These are phyloP conservation scores for Solanum virginianum DNA, from an alignment of 257 asterid genomes.

Conservation along the genomic window DNA sequence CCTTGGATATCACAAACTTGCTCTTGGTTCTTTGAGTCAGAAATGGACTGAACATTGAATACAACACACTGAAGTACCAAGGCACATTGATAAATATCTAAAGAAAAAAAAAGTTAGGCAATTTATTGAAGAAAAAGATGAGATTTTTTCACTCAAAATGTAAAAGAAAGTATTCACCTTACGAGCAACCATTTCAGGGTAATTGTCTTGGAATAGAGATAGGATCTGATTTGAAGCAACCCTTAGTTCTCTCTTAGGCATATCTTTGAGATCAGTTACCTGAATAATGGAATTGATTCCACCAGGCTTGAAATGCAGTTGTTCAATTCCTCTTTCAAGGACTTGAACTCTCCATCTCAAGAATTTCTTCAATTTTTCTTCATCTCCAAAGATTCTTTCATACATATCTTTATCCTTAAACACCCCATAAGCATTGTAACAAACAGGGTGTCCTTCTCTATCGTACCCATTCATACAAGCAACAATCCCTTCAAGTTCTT, in stretches of 20 bases:
- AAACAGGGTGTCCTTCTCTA: conserved; percentile 62
- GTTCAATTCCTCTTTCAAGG: conserved; percentile 57
- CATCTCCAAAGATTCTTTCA: conserved; percentile 54
- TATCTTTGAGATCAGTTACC: conserved; percentile 65
- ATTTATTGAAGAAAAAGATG: background rate
- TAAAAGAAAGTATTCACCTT: conserved; percentile 31
- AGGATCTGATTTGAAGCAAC: conserved; percentile 76
- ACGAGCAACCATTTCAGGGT: conserved; percentile 90
- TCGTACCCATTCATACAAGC: conserved; percentile 69
- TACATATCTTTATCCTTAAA: conserved; percentile 65
- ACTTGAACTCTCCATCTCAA: conserved; percentile 71
- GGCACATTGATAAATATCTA: conserved; percentile 81
- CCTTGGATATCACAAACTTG: conserved; percentile 88
- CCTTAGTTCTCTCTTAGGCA: conserved; percentile 84
- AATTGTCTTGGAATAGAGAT: conserved; percentile 82
- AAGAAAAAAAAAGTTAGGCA: background rate
- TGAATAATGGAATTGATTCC: conserved; percentile 66
- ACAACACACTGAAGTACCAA: conserved; percentile 88
- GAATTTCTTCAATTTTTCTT: conserved; percentile 39
- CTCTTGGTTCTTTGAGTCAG: conserved; percentile 92
- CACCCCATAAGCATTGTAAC: conserved; percentile 83
- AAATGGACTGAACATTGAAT: conserved; percentile 90
- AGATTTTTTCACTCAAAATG: background rate
- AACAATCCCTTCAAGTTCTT: conserved; percentile 70
- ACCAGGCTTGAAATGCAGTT: conserved; percentile 64